Percentiles rank a stretch among this genome's conserved stretches.
phyloP scores from a whole-genome alignment of 306 rosid genomes.

The Cajanus cajan region DNA sequence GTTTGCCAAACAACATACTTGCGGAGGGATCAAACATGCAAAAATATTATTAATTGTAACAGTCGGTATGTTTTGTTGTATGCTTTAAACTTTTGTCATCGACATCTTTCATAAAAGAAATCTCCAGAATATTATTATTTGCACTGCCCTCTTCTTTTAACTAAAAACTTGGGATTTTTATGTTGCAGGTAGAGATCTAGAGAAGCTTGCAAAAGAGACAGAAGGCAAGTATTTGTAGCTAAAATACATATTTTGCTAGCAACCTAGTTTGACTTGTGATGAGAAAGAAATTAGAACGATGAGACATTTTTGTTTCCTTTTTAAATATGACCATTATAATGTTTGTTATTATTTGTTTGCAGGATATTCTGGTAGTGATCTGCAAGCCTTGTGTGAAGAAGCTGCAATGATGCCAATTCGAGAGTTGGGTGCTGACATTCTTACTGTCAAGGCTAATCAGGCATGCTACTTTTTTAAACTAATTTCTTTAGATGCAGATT shows the following conservation, averaged over 20 bases:
- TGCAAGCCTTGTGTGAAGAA: conserved; percentile 98
- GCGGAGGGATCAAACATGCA: not conserved
- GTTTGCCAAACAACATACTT: not conserved
- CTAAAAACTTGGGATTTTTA: conserved; percentile 6
- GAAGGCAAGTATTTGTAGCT: conserved; percentile 56
- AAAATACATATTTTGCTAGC: not conserved
- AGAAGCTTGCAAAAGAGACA: conserved; percentile 76
- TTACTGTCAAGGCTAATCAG: conserved; percentile 83
- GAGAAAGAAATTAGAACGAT: conserved; percentile 1
- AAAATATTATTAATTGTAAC: not conserved
- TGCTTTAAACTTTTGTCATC: conserved; percentile 11
- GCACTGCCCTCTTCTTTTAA: not conserved
- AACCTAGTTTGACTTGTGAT: not conserved
- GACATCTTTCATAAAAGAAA: conserved; percentile 5
- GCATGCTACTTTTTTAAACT: conserved; percentile 39
- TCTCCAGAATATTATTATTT: not conserved
- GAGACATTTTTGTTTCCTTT: not conserved
- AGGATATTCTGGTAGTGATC: conserved; percentile 98
- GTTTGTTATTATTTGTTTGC: conserved; percentile 26
- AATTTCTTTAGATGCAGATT: not conserved
- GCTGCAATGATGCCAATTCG: conserved; percentile 99
- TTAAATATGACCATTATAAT: not conserved
- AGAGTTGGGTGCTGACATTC: conserved; percentile 87
- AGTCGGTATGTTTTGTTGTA: not conserved
- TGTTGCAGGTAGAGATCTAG: conserved; percentile 73